Conservation (phyloP, 164 flowering plant species). For the Brasenia schreberi region DNA sequence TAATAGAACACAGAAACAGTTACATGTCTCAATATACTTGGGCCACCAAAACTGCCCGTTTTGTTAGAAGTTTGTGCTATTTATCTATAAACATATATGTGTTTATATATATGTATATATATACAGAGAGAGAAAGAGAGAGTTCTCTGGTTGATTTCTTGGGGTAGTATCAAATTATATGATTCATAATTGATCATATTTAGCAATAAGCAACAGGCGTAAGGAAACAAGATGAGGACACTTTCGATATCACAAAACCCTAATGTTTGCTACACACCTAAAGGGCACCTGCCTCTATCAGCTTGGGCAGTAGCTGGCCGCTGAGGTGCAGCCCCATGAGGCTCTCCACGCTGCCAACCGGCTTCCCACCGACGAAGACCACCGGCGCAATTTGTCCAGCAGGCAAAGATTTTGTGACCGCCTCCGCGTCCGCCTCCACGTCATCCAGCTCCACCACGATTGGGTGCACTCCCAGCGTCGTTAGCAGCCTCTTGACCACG, state of each 20-base stretch:
- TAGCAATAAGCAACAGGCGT: neutral
- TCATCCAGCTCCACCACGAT: slow-evolving; percentile 84
- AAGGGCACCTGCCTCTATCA: slow-evolving; percentile 54
- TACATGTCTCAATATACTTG: no score
- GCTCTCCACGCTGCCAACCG: slow-evolving; percentile 69
- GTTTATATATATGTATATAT: no score
- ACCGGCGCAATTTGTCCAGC: slow-evolving; percentile 28
- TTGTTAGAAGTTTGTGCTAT: no score
- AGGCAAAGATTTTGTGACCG: neutral
- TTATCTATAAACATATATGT: no score
- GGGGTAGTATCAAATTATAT: no score
- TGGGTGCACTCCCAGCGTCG: slow-evolving; percentile 69
- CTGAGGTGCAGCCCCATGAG: slow-evolving; percentile 67
- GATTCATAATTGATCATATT: neutral
- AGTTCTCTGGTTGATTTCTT: no score
- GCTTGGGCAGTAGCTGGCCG: slow-evolving; percentile 54
- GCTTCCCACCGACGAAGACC: slow-evolving; percentile 67
- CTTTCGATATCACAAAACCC: neutral
- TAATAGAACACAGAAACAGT: no score
- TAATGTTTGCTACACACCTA: slow-evolving; percentile 7
- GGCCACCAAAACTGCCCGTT: no score
- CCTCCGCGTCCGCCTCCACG: slow-evolving; percentile 23
- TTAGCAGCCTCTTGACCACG: slow-evolving; percentile 71
- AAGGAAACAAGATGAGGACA: neutral
- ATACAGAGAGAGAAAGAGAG: no score